Conservation (phyloP, 495 filamentous ascomycete genomes). For the Xylaria bambusicola region DNA sequence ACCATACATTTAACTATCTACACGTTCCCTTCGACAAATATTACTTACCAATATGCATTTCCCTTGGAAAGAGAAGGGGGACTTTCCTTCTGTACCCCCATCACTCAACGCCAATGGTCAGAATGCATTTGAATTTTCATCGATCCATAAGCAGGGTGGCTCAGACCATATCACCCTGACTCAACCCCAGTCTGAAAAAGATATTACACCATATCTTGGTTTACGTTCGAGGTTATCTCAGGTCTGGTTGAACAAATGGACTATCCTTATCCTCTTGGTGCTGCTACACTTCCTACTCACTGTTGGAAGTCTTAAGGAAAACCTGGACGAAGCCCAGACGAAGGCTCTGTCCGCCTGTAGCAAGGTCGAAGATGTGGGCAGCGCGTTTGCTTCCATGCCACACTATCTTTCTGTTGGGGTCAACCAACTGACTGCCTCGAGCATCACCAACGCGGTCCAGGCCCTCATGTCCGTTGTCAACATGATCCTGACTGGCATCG, state of each 20-base stretch:
- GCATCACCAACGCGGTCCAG: slow-evolving; percentile 74
- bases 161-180: neutral
- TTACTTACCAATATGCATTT: slow-evolving; percentile 14
- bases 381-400: slow-evolving; percentile 95
- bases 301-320: slow-evolving; percentile 64
- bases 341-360: slow-evolving; percentile 88
- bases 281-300: slow-evolving; percentile 79
- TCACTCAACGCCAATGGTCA: slow-evolving; percentile 28
- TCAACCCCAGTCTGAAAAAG: slow-evolving; percentile 27
- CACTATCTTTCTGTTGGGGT: slow-evolving; percentile 87
- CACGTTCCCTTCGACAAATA: neutral
- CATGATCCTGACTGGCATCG: slow-evolving; percentile 77
- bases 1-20: neutral
- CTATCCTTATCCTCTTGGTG: slow-evolving; percentile 81
- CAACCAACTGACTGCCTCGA: slow-evolving; percentile 77
- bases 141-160: neutral
- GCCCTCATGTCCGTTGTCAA: slow-evolving; percentile 74
- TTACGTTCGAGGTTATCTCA: slow-evolving; percentile 88
- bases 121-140: slow-evolving; percentile 23
- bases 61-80: slow-evolving; percentile 31
- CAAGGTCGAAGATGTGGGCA: slow-evolving; percentile 90
- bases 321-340: slow-evolving; percentile 70
- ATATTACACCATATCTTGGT: slow-evolving; percentile 89
- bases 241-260: slow-evolving; percentile 97
- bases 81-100: slow-evolving; percentile 30